Evolutionary conservation across 306 rosid genomes (phyloP).

Genomic region (Vigna reflexopilosa): DNA sequence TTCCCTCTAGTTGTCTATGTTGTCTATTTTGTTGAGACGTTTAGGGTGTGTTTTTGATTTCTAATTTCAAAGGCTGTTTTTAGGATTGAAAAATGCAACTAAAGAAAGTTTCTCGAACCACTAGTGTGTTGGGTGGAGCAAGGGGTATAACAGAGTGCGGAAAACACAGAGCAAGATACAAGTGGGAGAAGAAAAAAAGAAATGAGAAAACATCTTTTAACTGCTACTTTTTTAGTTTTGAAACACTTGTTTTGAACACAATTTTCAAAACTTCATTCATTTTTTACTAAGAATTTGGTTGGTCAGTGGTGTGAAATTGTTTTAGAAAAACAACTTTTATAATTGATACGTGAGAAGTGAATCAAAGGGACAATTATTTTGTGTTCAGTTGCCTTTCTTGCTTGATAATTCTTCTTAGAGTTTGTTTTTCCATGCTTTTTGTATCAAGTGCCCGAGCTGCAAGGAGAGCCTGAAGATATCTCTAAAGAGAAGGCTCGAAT

Average conservation of each 20-base stretch:
- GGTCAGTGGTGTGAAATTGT: background rate
- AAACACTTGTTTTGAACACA: background rate
- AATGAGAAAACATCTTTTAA: background rate
- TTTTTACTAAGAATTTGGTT: background rate
- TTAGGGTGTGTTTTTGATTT: background rate
- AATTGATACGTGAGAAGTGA: background rate
- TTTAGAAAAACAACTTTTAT: background rate
- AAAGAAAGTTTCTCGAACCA: background rate
- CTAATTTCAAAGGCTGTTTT: background rate
- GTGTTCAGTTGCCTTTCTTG: background rate
- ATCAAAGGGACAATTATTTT: background rate
- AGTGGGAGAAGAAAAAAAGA: background rate
- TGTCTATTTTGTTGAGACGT: background rate
- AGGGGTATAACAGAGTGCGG: background rate
- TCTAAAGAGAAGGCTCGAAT: conserved; percentile 94
- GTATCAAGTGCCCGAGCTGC: conserved; percentile 87
- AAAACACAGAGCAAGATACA: background rate
- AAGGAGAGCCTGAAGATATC: conserved; percentile 96
- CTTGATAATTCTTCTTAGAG: conserved; percentile 7
- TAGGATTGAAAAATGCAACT: background rate
- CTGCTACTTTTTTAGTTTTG: background rate
- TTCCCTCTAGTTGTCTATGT: background rate
- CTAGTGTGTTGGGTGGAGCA: background rate
- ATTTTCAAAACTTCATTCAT: background rate
- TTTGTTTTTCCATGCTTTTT: conserved; percentile 16